These are phyloP conservation scores for Cicer yamashitae DNA, from an alignment of 306 rosid genomes.

Conservation along the genomic window DNA sequence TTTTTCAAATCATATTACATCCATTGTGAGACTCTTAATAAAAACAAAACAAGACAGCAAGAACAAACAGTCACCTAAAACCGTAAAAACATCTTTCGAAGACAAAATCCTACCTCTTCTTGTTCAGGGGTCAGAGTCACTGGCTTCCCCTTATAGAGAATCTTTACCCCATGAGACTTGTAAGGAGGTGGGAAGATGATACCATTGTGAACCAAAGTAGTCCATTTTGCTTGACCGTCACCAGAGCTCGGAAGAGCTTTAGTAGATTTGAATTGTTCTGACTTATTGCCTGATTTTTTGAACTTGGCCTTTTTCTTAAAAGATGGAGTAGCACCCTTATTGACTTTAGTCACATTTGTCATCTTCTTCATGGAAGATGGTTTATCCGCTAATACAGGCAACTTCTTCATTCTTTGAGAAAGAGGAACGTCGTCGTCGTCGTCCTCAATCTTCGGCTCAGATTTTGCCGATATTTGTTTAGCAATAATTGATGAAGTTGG, in stretches of 20 bases:
- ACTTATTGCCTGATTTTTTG: conserved; percentile 50
- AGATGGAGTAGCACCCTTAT: conserved; percentile 40
- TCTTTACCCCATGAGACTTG: conserved; percentile 76
- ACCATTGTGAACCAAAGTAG: conserved; percentile 90
- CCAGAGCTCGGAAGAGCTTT: conserved; percentile 80
- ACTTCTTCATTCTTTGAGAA: conserved; percentile 47
- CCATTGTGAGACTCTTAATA: not conserved
- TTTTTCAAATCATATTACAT: not conserved
- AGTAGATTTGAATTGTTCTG: conserved; percentile 79
- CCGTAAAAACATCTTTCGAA: not conserved
- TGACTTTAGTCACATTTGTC: conserved; percentile 50
- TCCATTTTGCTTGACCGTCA: conserved; percentile 97
- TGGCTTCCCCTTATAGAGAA: conserved; percentile 79
- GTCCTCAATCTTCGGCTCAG: conserved; percentile 43
- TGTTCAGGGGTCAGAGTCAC: conserved; percentile 81
- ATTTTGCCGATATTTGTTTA: conserved; percentile 37
- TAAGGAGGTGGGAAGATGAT: conserved; percentile 95
- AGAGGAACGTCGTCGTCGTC: conserved; percentile 51
- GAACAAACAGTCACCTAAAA: not conserved
- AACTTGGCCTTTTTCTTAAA: conserved; percentile 47
- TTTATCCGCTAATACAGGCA: conserved; percentile 29
- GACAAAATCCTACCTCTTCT: conserved; percentile 77
- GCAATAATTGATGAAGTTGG: conserved; percentile 38
- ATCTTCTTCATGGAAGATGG: conserved; percentile 44
- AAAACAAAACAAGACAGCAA: not conserved